A percentile compares a stretch with the other conserved stretches of the same genome.
phyloP scores from a whole-genome alignment of 2,329 filamentous ascomycete species.

The Mollisia scopiformis region DNA sequence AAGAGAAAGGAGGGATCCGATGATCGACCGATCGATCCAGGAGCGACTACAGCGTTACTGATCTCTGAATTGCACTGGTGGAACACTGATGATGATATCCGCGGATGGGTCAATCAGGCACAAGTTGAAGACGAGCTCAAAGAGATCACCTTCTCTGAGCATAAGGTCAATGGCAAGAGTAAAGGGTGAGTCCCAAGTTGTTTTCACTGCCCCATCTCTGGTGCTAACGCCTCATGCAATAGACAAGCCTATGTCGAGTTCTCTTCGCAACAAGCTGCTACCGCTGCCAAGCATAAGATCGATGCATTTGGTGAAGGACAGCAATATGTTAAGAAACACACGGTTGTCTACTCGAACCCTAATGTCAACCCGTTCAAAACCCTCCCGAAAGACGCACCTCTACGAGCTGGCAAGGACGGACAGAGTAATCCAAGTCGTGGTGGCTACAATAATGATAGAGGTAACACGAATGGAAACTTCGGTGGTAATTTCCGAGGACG shows the following conservation, averaged over 20 bases:
- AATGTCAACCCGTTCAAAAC: conserved; percentile 88
- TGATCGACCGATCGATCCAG: conserved; percentile 59
- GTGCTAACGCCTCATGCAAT: conserved; percentile 13
- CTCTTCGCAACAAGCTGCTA: conserved; percentile 79
- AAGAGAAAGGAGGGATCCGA: conserved; percentile 65
- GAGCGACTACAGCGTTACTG: conserved; percentile 72
- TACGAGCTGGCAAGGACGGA: conserved; percentile 66
- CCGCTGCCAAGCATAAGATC: conserved; percentile 80
- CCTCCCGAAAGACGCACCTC: conserved; percentile 83
- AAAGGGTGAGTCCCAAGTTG: conserved; percentile 71
- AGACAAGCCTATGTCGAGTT: conserved; percentile 85
- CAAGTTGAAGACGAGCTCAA: conserved; percentile 82
- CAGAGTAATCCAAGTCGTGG: conserved; percentile 53
- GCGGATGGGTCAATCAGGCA: conserved; percentile 82
- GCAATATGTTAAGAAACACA: conserved; percentile 64
- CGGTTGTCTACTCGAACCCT: conserved; percentile 75
- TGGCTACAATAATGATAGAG: conserved; percentile 51
- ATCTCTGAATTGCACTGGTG: conserved; percentile 95
- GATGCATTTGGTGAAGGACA: conserved; percentile 62
- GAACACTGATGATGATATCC: conserved; percentile 93
- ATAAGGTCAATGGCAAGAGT: conserved; percentile 98
- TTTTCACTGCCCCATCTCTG: conserved; percentile 11
- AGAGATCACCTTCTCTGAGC: conserved; percentile 95
- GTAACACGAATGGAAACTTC: conserved; percentile 39
- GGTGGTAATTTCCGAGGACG: conserved; percentile 52